These are phyloP conservation scores for Knoxia roxburghii DNA, from an alignment of 257 asterid species.

Conservation along the genomic window DNA sequence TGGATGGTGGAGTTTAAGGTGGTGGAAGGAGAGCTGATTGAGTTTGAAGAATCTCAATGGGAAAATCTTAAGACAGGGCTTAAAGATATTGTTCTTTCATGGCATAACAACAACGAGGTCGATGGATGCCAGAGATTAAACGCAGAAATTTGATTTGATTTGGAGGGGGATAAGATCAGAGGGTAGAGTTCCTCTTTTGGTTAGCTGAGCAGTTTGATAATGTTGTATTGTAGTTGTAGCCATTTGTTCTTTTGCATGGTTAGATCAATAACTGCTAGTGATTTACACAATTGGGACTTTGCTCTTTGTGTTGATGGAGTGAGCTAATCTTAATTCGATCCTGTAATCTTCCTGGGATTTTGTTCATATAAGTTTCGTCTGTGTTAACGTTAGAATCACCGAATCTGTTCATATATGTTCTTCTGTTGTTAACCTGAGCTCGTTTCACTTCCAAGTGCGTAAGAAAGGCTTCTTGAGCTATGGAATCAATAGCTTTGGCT, in stretches of 20 bases:
- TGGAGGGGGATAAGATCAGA: not conserved
- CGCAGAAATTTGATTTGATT: not conserved
- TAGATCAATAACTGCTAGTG: not conserved
- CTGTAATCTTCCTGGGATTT: not conserved
- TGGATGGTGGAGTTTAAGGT: conserved; percentile 71
- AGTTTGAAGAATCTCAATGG: conserved; percentile 63
- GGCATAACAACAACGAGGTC: conserved; percentile 28
- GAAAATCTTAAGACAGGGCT: conserved; percentile 54
- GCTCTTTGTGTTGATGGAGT: not conserved
- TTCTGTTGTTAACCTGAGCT: not conserved
- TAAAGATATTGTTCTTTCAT: conserved; percentile 41
- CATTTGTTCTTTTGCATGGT: conserved; percentile 2
- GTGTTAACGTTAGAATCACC: not conserved
- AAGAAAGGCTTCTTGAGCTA: too few relatives aligned
- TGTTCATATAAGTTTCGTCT: conserved; percentile 1
- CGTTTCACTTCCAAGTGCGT: too few relatives aligned
- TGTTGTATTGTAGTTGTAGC: not conserved
- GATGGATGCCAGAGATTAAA: conserved; percentile 26
- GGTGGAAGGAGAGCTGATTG: conserved; percentile 38
- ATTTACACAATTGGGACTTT: not conserved
- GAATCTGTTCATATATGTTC: not conserved
- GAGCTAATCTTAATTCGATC: conserved; percentile 2
- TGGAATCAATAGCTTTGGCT: too few relatives aligned
- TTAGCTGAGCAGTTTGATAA: conserved; percentile 7
- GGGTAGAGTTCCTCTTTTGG: not conserved